phyloP scores from a whole-genome alignment of 139 green algal species.

The Chlamydomonas eustigma region DNA sequence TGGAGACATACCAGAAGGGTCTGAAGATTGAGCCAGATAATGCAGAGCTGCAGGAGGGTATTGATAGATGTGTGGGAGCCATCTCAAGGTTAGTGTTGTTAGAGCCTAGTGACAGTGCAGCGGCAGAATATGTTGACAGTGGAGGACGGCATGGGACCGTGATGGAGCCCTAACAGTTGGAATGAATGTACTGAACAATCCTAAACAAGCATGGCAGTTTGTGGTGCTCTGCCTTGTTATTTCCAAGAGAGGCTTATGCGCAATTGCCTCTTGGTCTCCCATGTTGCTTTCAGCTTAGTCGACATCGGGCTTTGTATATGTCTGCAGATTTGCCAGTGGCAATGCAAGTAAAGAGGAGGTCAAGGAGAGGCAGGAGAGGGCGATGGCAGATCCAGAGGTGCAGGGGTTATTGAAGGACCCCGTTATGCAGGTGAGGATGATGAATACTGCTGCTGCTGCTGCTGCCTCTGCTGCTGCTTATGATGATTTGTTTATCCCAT shows the following conservation, averaged over 20 bases:
- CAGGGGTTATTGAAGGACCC: slow-evolving; percentile 93
- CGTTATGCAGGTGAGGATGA: slow-evolving; percentile 68
- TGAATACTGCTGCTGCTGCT: slow-evolving; percentile 6
- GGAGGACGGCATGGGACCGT: too few relatives aligned
- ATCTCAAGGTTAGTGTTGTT: slow-evolving; percentile 45
- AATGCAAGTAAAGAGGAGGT: slow-evolving; percentile 84
- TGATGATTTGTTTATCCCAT: slow-evolving; percentile 18
- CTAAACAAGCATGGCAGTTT: too few relatives aligned
- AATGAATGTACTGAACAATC: too few relatives aligned
- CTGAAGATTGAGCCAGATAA: slow-evolving; percentile 86
- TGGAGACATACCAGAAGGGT: slow-evolving; percentile 77
- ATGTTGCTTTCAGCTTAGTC: too few relatives aligned
- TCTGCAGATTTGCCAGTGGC: slow-evolving; percentile 36
- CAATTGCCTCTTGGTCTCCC: too few relatives aligned
- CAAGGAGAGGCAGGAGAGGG: slow-evolving; percentile 78
- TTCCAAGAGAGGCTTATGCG: too few relatives aligned
- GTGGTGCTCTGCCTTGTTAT: too few relatives aligned
- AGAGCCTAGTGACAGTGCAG: too few relatives aligned
- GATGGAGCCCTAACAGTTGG: too few relatives aligned
- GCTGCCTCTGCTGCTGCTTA: too few relatives aligned
- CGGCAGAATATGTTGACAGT: too few relatives aligned
- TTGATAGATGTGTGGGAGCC: slow-evolving; percentile 67
- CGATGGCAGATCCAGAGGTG: slow-evolving; percentile 91
- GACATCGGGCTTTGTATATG: too few relatives aligned
- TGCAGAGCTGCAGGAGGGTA: slow-evolving; percentile 88